These are phyloP conservation scores for Pseudohalonectria lignicola DNA, from an alignment of 2,329 filamentous ascomycete species.

Conservation along the genomic window DNA sequence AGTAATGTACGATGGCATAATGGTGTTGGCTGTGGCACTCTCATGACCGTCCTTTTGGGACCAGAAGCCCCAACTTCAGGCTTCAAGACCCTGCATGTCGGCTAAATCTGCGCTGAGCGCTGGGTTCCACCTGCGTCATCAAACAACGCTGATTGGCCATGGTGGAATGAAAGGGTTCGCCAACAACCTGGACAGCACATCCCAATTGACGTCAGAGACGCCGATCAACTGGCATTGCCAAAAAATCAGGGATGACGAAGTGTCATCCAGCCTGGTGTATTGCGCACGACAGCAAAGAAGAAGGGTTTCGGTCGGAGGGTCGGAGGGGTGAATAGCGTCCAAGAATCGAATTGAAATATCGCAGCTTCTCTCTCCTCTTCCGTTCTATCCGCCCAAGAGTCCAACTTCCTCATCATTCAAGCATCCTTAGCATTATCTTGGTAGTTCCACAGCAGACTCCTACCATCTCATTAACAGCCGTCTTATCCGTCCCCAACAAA, in stretches of 20 bases:
- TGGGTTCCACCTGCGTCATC: background rate
- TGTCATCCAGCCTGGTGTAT: too few species aligned
- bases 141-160: background rate
- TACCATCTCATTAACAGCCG: too few species aligned
- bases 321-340: too few species aligned
- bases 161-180: too few species aligned
- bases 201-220: background rate
- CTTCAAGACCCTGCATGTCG: background rate
- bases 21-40: background rate
- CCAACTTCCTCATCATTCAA: background rate
- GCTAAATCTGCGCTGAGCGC: background rate
- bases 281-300: too few species aligned
- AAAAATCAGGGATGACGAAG: background rate
- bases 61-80: too few species aligned
- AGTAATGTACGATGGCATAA: background rate
- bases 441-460: background rate
- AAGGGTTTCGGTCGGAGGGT: too few species aligned
- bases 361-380: background rate
- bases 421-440: background rate
- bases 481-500: background rate
- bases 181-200: too few species aligned
- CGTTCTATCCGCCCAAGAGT: background rate
- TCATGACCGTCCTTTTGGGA: too few species aligned
- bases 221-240: background rate
- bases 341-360: slow-evolving; percentile 1